A percentile compares a stretch with the other conserved stretches of the same genome.
Conservation (phyloP, 306 rosid species). For the Psophocarpus tetragonolobus region DNA sequence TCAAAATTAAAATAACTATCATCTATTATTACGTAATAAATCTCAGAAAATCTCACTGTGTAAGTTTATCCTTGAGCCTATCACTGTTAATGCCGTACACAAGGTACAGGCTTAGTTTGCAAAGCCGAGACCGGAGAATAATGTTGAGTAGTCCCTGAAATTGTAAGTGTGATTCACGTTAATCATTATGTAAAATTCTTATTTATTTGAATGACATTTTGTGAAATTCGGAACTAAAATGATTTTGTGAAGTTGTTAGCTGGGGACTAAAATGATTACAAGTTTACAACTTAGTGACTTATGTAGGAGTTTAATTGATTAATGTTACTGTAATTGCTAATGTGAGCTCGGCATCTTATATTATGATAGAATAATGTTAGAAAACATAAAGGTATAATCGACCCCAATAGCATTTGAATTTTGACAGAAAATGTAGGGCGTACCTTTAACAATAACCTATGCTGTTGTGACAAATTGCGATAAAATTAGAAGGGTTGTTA, state of each 20-base stretch:
- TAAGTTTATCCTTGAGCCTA: not conserved
- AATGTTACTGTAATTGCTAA: not conserved
- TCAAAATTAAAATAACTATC: not conserved
- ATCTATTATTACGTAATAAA: not conserved
- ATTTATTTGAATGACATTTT: not conserved
- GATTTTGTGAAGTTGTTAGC: not conserved
- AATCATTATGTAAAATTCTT: not conserved
- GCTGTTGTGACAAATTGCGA: conserved; percentile 2
- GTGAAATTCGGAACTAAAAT: not conserved
- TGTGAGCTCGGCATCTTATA: not conserved
- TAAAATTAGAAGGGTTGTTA: conserved; percentile 17
- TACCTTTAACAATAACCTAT: not conserved
- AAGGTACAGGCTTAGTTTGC: not conserved
- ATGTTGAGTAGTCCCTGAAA: not conserved
- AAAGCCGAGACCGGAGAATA: not conserved
- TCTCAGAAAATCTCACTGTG: not conserved
- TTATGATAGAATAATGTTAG: not conserved
- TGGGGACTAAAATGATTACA: not conserved
- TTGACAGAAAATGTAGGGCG: not conserved
- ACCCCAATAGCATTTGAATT: not conserved
- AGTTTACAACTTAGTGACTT: not conserved
- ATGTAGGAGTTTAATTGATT: not conserved
- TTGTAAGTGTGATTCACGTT: not conserved
- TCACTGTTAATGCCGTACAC: not conserved
- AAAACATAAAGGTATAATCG: not conserved